Percentiles rank a stretch among this genome's conserved stretches.
Evolutionary conservation across 495 filamentous ascomycete species (phyloP).

Genomic region (Penicillium waksmanii): DNA sequence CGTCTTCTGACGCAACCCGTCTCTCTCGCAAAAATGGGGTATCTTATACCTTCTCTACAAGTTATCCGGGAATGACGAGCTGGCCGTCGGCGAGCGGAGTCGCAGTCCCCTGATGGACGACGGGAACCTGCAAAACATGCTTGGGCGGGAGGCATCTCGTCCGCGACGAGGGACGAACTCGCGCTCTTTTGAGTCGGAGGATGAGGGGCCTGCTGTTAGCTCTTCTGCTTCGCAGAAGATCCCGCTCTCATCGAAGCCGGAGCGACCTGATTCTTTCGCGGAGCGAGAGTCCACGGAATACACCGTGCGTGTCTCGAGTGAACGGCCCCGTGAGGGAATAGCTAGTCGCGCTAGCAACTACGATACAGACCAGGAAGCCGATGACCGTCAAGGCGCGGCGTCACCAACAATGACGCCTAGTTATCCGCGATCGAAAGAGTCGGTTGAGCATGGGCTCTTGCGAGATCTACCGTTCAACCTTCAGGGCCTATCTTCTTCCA

Average conservation of each 20-base stretch:
- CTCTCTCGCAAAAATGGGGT: constrained; percentile 92
- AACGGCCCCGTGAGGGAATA: constrained; percentile 16
- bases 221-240: constrained; percentile 49
- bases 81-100: constrained; percentile 35
- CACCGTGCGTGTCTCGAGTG: constrained; percentile 14
- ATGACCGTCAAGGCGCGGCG: constrained; percentile 22
- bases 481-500: constrained; percentile 86
- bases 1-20: constrained; percentile 86
- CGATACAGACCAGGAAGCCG: constrained; percentile 24
- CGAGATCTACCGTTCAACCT: constrained; percentile 93
- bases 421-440: constrained; percentile 48
- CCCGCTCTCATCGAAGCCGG: constrained; percentile 13
- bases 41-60: constrained; percentile 89
- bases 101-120: constrained; percentile 47
- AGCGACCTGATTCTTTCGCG: constrained; percentile 34
- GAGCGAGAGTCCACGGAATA: constrained; percentile 27
- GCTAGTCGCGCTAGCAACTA: constrained; percentile 22
- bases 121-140: constrained; percentile 41
- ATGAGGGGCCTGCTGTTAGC: constrained; percentile 49
- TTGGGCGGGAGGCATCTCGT: constrained; percentile 32
- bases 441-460: constrained; percentile 73
- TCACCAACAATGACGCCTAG: constrained; percentile 24
- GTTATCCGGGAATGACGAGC: constrained; percentile 63
- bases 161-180: constrained; percentile 24
- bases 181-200: constrained; percentile 34